A percentile compares a stretch with the other conserved stretches of the same genome.
Conservation (phyloP, 768 basidiomycete genomes). For the Boletellus ananas region DNA sequence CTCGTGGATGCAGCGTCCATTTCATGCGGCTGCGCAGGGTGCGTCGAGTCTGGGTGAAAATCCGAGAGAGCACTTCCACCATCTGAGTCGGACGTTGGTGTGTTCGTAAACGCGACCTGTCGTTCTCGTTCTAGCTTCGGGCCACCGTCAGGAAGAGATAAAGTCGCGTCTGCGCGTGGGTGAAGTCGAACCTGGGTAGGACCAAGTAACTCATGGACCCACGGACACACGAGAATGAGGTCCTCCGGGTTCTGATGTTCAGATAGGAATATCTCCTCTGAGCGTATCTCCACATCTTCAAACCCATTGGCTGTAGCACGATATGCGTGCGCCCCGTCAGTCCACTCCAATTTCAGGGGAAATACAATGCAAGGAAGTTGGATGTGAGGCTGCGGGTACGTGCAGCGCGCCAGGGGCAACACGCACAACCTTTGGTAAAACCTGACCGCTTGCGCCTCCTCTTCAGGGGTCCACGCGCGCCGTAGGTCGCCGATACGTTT, state of each 20-base stretch:
- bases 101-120: neutral
- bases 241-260: neutral
- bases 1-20: neutral
- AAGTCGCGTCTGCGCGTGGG: neutral
- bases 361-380: constrained; percentile 19
- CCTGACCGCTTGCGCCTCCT: neutral
- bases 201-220: constrained; percentile 15
- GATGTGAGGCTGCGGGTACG: neutral
- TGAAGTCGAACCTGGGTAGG: neutral
- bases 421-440: constrained; percentile 7
- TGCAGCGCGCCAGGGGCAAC: constrained; percentile 4
- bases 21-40: neutral
- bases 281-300: constrained; percentile 10
- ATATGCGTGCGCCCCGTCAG: constrained; percentile 2
- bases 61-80: neutral
- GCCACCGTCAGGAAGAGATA: neutral
- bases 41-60: neutral
- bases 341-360: constrained; percentile 3
- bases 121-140: neutral
- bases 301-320: constrained; percentile 3
- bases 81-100: neutral
- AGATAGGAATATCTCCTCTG: neutral
- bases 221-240: constrained; percentile 17
- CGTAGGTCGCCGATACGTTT: neutral
- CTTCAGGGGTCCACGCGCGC: neutral